Conservation (phyloP, 768 basidiomycete genomes). For the Steccherinum ochraceum region DNA sequence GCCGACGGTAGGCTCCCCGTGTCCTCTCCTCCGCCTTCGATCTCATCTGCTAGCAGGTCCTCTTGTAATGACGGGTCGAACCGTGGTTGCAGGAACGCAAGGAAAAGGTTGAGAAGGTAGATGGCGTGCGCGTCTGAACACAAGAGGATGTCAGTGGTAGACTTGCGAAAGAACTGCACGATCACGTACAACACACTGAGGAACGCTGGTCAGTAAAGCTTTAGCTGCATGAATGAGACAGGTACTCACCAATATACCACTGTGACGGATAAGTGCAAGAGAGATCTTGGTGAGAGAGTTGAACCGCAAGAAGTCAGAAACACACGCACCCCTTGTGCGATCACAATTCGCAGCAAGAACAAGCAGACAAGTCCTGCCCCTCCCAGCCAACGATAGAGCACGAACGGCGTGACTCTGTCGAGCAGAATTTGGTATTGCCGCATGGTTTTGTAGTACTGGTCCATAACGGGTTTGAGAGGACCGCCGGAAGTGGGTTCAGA, state of each 20-base stretch:
- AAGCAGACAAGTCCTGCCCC: constrained; percentile 64
- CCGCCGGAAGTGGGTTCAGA: constrained; percentile 8
- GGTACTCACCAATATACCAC: constrained; percentile 87
- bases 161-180: constrained; percentile 1
- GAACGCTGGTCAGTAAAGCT: constrained; percentile 5
- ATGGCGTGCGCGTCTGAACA: constrained; percentile 81
- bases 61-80: constrained; percentile 96
- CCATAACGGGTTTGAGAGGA: constrained; percentile 24
- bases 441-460: constrained; percentile 43
- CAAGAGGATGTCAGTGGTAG: too few species aligned
- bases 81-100: constrained; percentile 96
- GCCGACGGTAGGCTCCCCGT: constrained; percentile 51
- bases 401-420: constrained; percentile 90
- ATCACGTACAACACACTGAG: constrained; percentile 65
- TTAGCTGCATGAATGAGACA: not conserved
- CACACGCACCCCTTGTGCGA: constrained; percentile 80
- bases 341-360: constrained; percentile 81
- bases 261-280: constrained; percentile 22
- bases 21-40: constrained; percentile 80
- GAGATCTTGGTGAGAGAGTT: constrained; percentile 1
- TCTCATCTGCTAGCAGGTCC: constrained; percentile 89
- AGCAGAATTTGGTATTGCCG: constrained; percentile 82
- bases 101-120: constrained; percentile 90
- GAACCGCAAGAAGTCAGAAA: too few species aligned
- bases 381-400: constrained; percentile 82